Conservation (phyloP, 148 eudicot genomes). For the Pouteria glomerata region DNA sequence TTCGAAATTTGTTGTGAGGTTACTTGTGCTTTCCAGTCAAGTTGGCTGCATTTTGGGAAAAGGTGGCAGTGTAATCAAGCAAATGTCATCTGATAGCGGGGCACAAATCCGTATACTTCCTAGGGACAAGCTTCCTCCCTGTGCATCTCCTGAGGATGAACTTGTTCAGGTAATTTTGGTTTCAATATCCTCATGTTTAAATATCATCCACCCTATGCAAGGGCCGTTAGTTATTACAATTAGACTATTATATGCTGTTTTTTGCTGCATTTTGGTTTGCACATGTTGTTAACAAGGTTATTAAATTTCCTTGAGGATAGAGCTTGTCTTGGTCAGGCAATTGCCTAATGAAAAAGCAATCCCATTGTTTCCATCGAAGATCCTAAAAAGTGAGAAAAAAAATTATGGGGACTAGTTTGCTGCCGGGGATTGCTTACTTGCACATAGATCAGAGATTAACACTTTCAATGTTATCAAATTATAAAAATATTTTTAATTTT, state of each 20-base stretch:
- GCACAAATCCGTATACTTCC: constrained; percentile 85
- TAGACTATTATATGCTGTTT: neutral
- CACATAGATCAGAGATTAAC: neutral
- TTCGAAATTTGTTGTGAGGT: constrained; percentile 43
- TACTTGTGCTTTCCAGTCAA: constrained; percentile 78
- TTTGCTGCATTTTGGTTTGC: neutral
- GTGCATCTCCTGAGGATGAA: constrained; percentile 84
- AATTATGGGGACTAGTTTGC: neutral
- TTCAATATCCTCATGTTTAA: neutral
- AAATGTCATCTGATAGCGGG: constrained; percentile 78
- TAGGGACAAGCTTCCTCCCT: constrained; percentile 64
- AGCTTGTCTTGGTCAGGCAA: constrained; percentile 4
- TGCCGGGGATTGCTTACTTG: neutral
- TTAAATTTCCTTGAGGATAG: neutral
- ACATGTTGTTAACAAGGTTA: neutral
- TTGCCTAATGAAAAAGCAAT: neutral
- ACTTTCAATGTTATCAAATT: too few relatives aligned
- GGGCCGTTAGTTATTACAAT: neutral
- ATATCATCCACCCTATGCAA: neutral
- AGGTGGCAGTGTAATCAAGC: constrained; percentile 67
- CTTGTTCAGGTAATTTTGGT: constrained; percentile 64
- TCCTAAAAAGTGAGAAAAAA: neutral
- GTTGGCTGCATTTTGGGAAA: constrained; percentile 65
- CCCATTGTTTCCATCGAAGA: neutral
- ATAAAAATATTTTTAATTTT: too few relatives aligned